Evolutionary conservation across 306 rosid species (phyloP), one percentile per base, ranked within the genome.

Genomic region (Malus sieversii): DNA sequence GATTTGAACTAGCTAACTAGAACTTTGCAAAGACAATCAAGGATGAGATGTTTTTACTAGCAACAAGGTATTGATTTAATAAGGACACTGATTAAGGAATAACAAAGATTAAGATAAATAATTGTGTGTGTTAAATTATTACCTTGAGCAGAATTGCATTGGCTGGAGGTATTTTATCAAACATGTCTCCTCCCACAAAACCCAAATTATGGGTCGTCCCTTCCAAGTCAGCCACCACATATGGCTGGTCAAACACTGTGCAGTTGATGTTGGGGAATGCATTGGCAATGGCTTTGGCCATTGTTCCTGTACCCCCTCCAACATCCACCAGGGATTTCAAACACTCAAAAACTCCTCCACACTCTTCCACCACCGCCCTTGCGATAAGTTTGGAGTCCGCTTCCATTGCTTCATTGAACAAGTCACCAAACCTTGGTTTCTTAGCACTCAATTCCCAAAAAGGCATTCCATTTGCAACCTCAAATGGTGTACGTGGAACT

Each of bases 301-400:
- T 27, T 3, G 64, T 57, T 0, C 89, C 91, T 0, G 74, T 76
- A 22, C 87, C 85, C 6, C 91, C 85, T 4, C 91, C 85, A 15
- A 87, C 82, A 74, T 87, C 88, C 6, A 85, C 87, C 78, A 87
- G 16, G 1, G 89, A 78, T 19, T 40, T 46, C 75, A 85, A 20
- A 4, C 89, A 80, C 13, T 73, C 51, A 11, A 87, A 87, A 46
- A 79, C 86, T 0, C 55, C 63, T 62, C 62, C 42, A 40, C 70
- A 73, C 59, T 76, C 80, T 13, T 13, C 74, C 4, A 51, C 20
- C 52, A 85, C 27, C 8, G 75, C 20, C 33, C 33, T 58, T 0
- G 65, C 32, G 11, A 80, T n/a, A 22, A 81, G 11, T 30, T 57
- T 12, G 20, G 87, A 22, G 46, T 85, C 85, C 42, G 48, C 32